These are phyloP conservation scores for Candida xiaguanensis DNA, from an alignment of 805 yeast species.

Conservation along the genomic window DNA sequence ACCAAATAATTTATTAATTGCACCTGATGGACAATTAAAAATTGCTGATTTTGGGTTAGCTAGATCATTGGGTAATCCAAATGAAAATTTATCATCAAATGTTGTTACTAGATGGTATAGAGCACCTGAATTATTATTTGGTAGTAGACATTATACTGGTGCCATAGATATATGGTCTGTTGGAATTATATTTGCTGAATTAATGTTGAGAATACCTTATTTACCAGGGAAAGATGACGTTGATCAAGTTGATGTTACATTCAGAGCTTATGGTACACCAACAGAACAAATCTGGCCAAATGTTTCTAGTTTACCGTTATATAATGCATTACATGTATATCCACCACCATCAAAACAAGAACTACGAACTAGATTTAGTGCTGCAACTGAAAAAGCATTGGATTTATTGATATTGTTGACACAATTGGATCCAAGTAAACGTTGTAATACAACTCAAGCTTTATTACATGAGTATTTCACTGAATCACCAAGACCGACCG, in stretches of 20 bases:
- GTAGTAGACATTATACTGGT: slow-evolving; percentile 41
- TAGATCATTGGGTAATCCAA: slow-evolving; percentile 69
- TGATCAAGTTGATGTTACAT: slow-evolving; percentile 90
- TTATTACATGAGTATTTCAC: slow-evolving; percentile 63
- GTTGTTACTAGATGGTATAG: slow-evolving; percentile 98
- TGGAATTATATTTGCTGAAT: slow-evolving; percentile 80
- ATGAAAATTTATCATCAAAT: slow-evolving; percentile 78
- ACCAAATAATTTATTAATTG: slow-evolving; percentile 83
- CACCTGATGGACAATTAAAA: slow-evolving; percentile 85
- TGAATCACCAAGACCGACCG: slow-evolving; percentile 74
- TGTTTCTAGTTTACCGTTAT: slow-evolving; percentile 73
- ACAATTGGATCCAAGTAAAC: slow-evolving; percentile 68
- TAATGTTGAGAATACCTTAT: slow-evolving; percentile 93
- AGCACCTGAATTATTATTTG: slow-evolving; percentile 59
- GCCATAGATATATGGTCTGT: slow-evolving; percentile 46
- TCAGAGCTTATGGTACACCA: slow-evolving; percentile 94
- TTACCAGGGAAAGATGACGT: slow-evolving; percentile 88
- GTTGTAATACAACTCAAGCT: slow-evolving; percentile 65
- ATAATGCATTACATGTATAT: slow-evolving; percentile 67
- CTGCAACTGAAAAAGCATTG: slow-evolving; percentile 83
- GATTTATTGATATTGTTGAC: slow-evolving; percentile 72
- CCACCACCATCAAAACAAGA: slow-evolving; percentile 84
- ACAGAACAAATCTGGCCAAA: slow-evolving; percentile 91
- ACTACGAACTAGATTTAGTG: slow-evolving; percentile 76
- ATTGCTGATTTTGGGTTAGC: slow-evolving; percentile 98